These are phyloP conservation scores for Penicillium oxalicum DNA, from an alignment of 2,329 filamentous ascomycete genomes.

Conservation along the genomic window DNA sequence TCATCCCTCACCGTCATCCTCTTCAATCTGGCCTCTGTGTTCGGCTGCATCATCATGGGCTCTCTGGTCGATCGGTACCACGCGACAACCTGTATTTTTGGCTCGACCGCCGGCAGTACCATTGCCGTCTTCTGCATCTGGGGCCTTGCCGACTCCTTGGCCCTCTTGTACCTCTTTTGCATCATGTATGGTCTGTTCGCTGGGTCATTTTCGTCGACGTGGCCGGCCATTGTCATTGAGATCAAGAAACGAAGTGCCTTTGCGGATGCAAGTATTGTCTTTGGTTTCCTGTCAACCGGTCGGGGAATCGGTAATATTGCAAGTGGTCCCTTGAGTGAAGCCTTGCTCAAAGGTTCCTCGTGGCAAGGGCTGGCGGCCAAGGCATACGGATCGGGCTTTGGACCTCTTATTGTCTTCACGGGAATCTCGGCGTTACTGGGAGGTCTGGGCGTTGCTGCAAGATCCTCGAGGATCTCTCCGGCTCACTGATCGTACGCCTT, in stretches of 20 bases:
- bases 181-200: conserved; percentile 45
- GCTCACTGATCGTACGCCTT: background rate
- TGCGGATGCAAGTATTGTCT: conserved; percentile 45
- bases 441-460: conserved; percentile 10
- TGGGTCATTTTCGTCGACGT: conserved; percentile 40
- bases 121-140: conserved; percentile 43
- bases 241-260: conserved; percentile 32
- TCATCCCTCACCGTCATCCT: conserved; percentile 28
- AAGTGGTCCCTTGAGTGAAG: conserved; percentile 47
- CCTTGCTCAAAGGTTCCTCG: conserved; percentile 20
- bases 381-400: conserved; percentile 26
- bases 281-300: conserved; percentile 45
- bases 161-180: conserved; percentile 37
- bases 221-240: conserved; percentile 43
- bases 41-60: conserved; percentile 32
- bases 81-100: conserved; percentile 35
- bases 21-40: conserved; percentile 28
- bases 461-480: conserved; percentile 1
- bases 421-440: conserved; percentile 19
- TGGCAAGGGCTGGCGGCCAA: conserved; percentile 16
- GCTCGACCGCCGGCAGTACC: conserved; percentile 39
- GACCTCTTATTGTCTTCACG: conserved; percentile 26
- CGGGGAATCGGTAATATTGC: conserved; percentile 49
- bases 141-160: conserved; percentile 43
- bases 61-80: conserved; percentile 40